Evolutionary conservation across 176 grass and related monocot genomes (phyloP).

Genomic region (Carex kokanica): DNA sequence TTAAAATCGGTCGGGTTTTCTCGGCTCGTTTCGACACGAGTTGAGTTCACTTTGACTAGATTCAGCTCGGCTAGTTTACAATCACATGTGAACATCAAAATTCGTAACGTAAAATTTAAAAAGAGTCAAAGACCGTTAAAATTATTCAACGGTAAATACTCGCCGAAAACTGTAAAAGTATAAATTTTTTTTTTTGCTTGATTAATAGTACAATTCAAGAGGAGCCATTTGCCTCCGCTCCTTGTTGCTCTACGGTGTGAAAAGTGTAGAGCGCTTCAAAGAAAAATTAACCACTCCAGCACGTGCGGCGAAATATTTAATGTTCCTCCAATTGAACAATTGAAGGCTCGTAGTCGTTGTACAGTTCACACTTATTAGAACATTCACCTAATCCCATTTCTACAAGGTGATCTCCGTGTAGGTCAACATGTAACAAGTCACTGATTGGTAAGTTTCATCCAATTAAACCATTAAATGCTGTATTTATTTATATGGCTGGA

Average conservation of each 20-base stretch:
- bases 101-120: too few relatives aligned
- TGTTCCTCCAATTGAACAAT: not conserved
- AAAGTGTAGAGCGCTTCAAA: not conserved
- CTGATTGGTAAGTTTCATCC: not conserved
- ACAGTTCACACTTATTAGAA: slow-evolving; percentile 5
- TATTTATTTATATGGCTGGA: not conserved
- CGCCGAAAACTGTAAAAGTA: too few relatives aligned
- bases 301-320: not conserved
- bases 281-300: not conserved
- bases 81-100: too few relatives aligned
- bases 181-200: too few relatives aligned
- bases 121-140: too few relatives aligned
- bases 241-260: not conserved
- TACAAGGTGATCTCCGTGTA: not conserved
- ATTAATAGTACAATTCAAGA: too few relatives aligned
- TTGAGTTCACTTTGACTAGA: too few relatives aligned
- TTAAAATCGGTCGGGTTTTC: too few relatives aligned
- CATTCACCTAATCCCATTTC: slow-evolving; percentile 9
- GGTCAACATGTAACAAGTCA: not conserved
- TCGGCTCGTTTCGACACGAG: too few relatives aligned
- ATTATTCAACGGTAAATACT: too few relatives aligned
- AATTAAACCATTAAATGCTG: not conserved
- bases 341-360: not conserved
- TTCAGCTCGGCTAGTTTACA: too few relatives aligned
- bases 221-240: not conserved